Conservation (phyloP, 495 filamentous ascomycete species). For the Aspergillus olivimuriae region DNA sequence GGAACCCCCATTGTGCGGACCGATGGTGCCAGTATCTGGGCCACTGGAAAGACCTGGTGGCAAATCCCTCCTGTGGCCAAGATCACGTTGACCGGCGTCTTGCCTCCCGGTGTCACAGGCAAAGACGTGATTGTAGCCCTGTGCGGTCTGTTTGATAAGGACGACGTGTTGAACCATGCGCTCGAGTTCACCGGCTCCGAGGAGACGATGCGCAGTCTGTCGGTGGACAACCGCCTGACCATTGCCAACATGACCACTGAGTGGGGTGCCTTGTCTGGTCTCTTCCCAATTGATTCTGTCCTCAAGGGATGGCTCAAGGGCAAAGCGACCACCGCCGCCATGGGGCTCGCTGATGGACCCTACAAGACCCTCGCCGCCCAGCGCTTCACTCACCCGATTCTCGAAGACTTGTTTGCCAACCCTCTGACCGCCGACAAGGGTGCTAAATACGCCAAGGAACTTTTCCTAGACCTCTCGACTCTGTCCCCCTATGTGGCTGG, state of each 20-base stretch:
- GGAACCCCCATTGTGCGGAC: conserved; percentile 84
- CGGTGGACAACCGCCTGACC: conserved; percentile 71
- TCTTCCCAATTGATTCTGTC: conserved; percentile 77
- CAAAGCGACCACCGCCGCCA: conserved; percentile 66
- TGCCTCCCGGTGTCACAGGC: conserved; percentile 79
- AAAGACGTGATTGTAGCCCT: conserved; percentile 94
- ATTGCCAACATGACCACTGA: conserved; percentile 97
- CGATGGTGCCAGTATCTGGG: conserved; percentile 83
- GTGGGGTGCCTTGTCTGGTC: conserved; percentile 77
- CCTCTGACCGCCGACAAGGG: conserved; percentile 65
- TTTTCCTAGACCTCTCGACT: conserved; percentile 73
- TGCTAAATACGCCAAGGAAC: conserved; percentile 74
- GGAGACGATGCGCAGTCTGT: conserved; percentile 67
- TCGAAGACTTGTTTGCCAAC: conserved; percentile 67
- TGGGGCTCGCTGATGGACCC: conserved; percentile 39
- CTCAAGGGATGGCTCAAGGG: conserved; percentile 69
- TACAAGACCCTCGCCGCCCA: conserved; percentile 32
- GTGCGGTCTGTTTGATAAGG: conserved; percentile 79
- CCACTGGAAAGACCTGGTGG: conserved; percentile 80
- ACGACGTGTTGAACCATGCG: conserved; percentile 88
- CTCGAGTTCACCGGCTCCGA: conserved; percentile 83
- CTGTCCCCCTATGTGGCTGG: conserved; percentile 84
- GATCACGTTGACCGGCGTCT: conserved; percentile 66
- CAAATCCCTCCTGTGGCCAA: conserved; percentile 81
- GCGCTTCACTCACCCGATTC: conserved; percentile 59